Evolutionary conservation across 371 early-diverging fungal genomes (phyloP), one percentile per base, ranked within the genome.

Genomic region (Mortierella sp.): DNA sequence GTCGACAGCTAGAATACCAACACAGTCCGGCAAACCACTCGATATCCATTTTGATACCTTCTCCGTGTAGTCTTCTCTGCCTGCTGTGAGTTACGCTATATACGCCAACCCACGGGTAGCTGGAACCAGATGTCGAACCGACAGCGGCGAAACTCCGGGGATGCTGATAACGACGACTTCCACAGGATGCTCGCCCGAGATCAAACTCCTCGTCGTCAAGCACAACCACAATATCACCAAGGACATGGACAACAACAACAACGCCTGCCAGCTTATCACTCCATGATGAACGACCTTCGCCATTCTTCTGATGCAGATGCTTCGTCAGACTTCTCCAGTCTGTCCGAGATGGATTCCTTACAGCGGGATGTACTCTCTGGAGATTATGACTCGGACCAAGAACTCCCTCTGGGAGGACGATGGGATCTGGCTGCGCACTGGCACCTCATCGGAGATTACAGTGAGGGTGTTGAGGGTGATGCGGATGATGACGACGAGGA

Each of bases 381-480:
- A 4, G 60, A 55, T 57, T 53, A 26, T n/a, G n/a, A n/a, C 24
- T 56, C 61, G 1, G 72, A 72, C 42, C 60, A 56, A 32, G 73
- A 67, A 44, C 52, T 26, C 4, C 63, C 57, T 0, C 56, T 73
- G 0, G 52, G 55, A 19, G 59, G 63, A 31, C 67, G 67, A 19
- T 73, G 73, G 73, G 68, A 73, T 23, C n/a, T 67, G 41, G 34
- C 66, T 27, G 61, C 66, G 7, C 72, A 72, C 26, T 65, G 72
- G 72, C 64, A 63, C 12, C 56, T 72, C n/a, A n/a, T n/a, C 19
- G 68, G 58, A 17, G 63, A 65, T 19, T 57, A 63, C 42, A 58
- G 63, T n/a, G 72, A 66, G 54, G 63, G 73, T 2, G 68, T 73
- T 12, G 73, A 67, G 32, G 73, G 73, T 12, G 73, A 73, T 44